phyloP scores from a whole-genome alignment of 2,329 filamentous ascomycete species.

The Zalaria sp. region DNA sequence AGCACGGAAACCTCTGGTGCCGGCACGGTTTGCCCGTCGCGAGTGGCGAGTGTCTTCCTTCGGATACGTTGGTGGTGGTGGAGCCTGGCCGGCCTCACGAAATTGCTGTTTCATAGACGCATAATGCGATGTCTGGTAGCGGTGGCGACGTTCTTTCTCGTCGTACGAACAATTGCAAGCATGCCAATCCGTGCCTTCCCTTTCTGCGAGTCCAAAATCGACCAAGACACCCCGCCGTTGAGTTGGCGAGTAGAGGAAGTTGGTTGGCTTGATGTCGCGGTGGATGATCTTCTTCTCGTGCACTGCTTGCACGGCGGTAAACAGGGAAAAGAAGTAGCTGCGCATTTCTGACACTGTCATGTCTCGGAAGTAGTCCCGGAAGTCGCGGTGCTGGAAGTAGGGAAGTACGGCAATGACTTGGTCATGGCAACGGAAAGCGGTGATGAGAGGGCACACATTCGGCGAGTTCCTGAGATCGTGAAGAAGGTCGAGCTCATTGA shows the following conservation, averaged over 20 bases:
- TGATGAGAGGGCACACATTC: slow-evolving; percentile 89
- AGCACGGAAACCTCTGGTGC: slow-evolving; percentile 87
- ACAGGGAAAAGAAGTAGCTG: slow-evolving; percentile 77
- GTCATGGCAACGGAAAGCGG: slow-evolving; percentile 86
- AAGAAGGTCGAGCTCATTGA: slow-evolving; percentile 90
- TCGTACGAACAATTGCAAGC: slow-evolving; percentile 69
- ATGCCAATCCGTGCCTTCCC: slow-evolving; percentile 55
- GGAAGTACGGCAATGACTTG: slow-evolving; percentile 91
- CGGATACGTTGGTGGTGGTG: slow-evolving; percentile 52
- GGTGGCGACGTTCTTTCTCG: slow-evolving; percentile 44
- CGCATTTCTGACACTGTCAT: slow-evolving; percentile 79
- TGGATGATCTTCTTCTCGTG: slow-evolving; percentile 80
- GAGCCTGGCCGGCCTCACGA: slow-evolving; percentile 11
- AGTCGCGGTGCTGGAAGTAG: slow-evolving; percentile 92
- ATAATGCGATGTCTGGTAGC: slow-evolving; percentile 43
- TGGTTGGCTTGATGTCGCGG: slow-evolving; percentile 93
- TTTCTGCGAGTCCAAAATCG: slow-evolving; percentile 95
- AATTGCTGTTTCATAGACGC: slow-evolving; percentile 16
- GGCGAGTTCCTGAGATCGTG: slow-evolving; percentile 71
- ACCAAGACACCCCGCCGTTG: slow-evolving; percentile 78
- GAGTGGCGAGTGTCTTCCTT: slow-evolving; percentile 82
- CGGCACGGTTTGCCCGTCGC: slow-evolving; percentile 81
- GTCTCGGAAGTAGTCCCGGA: slow-evolving; percentile 83
- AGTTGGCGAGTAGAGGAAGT: slow-evolving; percentile 82
- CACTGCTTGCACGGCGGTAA: slow-evolving; percentile 70